These are phyloP conservation scores for Helicocarpus griseus DNA, from an alignment of 2,329 filamentous ascomycete genomes.

Conservation along the genomic window DNA sequence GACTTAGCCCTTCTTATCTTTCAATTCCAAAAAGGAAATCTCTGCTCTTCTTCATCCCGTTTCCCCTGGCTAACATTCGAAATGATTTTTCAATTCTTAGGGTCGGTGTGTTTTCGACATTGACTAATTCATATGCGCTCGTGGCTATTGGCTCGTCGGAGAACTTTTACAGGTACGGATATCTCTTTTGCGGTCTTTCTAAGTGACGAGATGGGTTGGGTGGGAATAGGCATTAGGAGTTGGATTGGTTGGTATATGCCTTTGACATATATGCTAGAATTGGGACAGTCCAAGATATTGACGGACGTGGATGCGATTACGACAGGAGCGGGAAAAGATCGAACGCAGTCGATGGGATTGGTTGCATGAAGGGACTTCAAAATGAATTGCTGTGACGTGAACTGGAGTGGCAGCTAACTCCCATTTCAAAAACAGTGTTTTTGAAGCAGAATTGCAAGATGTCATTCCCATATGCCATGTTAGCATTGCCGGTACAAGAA, in stretches of 20 bases:
- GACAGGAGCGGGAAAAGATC: not conserved
- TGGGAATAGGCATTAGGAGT: not conserved
- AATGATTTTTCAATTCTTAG: conserved; percentile 36
- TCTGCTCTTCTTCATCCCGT: no score
- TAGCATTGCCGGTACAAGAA: conserved; percentile 91
- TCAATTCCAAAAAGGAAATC: not conserved
- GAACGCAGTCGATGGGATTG: no score
- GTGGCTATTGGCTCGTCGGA: conserved; percentile 91
- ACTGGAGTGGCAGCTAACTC: not conserved
- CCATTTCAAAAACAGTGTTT: conserved; percentile 52
- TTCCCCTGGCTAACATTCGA: not conserved
- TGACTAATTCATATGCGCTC: conserved; percentile 95
- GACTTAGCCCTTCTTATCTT: no score
- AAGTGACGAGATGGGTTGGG: no score
- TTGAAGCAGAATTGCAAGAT: conserved; percentile 95
- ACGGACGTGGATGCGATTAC: conserved; percentile 2
- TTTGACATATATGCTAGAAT: not conserved
- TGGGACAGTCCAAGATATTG: not conserved
- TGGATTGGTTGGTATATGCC: not conserved
- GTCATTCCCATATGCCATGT: conserved; percentile 94
- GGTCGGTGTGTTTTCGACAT: conserved; percentile 90
- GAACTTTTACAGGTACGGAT: conserved; percentile 82
- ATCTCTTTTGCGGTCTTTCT: not conserved
- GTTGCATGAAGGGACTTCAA: no score
- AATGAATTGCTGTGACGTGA: no score